A percentile compares a stretch with the other conserved stretches of the same genome.
Evolutionary conservation across 352 stramenopile species (phyloP).

Genomic region (Pythium vanterpoolii): DNA sequence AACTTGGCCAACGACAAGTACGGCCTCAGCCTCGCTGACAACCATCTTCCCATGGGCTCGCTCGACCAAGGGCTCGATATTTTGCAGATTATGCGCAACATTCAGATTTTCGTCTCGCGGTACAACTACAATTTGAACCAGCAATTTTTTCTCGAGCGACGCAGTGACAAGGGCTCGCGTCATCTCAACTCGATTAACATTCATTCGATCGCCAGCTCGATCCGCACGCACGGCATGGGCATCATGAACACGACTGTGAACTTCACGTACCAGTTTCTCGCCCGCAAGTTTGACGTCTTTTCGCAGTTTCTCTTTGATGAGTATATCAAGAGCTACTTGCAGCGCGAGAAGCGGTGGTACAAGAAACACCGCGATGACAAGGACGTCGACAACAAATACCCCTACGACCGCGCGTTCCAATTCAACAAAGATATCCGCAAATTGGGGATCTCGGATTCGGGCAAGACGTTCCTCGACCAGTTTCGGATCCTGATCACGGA

Average conservation of each 20-base stretch:
- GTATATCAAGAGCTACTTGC: slow-evolving; percentile 92
- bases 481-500: slow-evolving; percentile 91
- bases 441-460: slow-evolving; percentile 79
- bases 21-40: slow-evolving; percentile 87
- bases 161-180: slow-evolving; percentile 88
- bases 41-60: slow-evolving; percentile 91
- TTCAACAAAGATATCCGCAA: slow-evolving; percentile 92
- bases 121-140: slow-evolving; percentile 97
- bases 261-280: slow-evolving; percentile 94
- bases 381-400: slow-evolving; percentile 92
- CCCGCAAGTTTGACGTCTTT: slow-evolving; percentile 89
- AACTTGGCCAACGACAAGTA: slow-evolving; percentile 93
- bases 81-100: slow-evolving; percentile 95
- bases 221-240: slow-evolving; percentile 94
- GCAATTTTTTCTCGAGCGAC: slow-evolving; percentile 93
- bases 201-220: slow-evolving; percentile 86
- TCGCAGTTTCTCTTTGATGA: slow-evolving; percentile 93
- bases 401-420: slow-evolving; percentile 87
- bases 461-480: slow-evolving; percentile 88
- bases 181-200: slow-evolving; percentile 94
- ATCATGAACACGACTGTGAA: slow-evolving; percentile 96
- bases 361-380: slow-evolving; percentile 89
- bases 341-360: slow-evolving; percentile 92
- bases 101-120: slow-evolving; percentile 88
- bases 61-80: slow-evolving; percentile 92